phyloP scores from a whole-genome alignment of 2,329 filamentous ascomycete species.

The Sphaerulina vaccinii region DNA sequence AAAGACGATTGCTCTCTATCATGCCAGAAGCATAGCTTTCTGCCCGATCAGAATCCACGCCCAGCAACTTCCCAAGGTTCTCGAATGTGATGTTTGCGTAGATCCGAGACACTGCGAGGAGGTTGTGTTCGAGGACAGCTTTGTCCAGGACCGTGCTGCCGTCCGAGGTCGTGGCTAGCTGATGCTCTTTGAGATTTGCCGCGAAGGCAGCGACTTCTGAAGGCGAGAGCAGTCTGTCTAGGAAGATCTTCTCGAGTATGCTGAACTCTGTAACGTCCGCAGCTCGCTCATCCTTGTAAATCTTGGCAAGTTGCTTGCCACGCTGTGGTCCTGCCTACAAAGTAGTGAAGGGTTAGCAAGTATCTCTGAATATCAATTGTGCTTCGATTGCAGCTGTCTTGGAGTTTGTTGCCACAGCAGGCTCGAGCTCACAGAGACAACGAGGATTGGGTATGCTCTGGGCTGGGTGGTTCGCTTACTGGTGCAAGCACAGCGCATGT shows the following conservation, averaged over 20 bases:
- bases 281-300: slow-evolving; percentile 92
- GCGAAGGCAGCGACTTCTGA: slow-evolving; percentile 87
- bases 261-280: slow-evolving; percentile 72
- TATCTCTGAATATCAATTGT: no score
- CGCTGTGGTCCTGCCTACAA: slow-evolving; percentile 82
- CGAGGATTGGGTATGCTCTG: no score
- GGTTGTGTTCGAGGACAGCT: slow-evolving; percentile 93
- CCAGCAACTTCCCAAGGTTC: slow-evolving; percentile 72
- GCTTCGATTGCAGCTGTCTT: no score
- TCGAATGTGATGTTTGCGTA: slow-evolving; percentile 57
- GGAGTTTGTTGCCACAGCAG: no score
- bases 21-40: slow-evolving; percentile 91
- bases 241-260: slow-evolving; percentile 96
- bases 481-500: slow-evolving; percentile 91
- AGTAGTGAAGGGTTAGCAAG: no score
- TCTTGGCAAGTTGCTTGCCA: slow-evolving; percentile 72
- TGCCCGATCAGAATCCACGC: slow-evolving; percentile 74
- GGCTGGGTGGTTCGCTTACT: no score
- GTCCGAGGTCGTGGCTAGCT: slow-evolving; percentile 84
- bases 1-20: slow-evolving; percentile 89
- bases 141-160: slow-evolving; percentile 90
- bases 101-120: slow-evolving; percentile 72
- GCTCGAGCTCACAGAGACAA: no score
- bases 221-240: slow-evolving; percentile 77
- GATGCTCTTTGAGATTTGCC: slow-evolving; percentile 75